phyloP scores from a whole-genome alignment of 2,329 filamentous ascomycete genomes.

The Colletotrichum sp. region DNA sequence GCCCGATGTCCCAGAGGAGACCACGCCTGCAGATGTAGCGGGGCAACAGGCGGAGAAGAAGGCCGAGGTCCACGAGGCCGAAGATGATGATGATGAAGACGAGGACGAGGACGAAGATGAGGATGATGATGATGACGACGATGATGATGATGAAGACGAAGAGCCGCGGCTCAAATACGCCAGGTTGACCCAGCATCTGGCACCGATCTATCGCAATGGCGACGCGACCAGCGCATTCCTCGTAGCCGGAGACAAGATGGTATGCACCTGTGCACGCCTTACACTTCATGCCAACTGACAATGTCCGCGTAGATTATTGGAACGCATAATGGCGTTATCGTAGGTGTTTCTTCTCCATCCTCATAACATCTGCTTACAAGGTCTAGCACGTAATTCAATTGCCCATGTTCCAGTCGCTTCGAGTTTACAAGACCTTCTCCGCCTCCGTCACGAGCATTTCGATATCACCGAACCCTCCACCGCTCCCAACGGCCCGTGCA shows the following conservation, averaged over 20 bases:
- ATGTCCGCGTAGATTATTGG: constrained; percentile 74
- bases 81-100: constrained; percentile 31
- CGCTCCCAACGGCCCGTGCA: constrained; percentile 47
- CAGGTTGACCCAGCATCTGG: constrained; percentile 80
- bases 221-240: constrained; percentile 93
- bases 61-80: constrained; percentile 21
- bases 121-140: constrained; percentile 69
- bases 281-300: constrained; percentile 22
- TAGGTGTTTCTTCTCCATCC: constrained; percentile 49
- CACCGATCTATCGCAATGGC: constrained; percentile 86
- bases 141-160: constrained; percentile 86
- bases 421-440: constrained; percentile 90
- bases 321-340: constrained; percentile 96
- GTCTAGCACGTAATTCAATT: constrained; percentile 82
- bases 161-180: constrained; percentile 95
- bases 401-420: constrained; percentile 79
- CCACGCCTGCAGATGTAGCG: background rate
- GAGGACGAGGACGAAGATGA: constrained; percentile 51
- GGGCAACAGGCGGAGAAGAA: constrained; percentile 20
- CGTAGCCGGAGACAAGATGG: constrained; percentile 96
- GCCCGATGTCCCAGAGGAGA: background rate
- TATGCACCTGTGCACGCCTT: constrained; percentile 41
- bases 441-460: constrained; percentile 91
- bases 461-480: constrained; percentile 81
- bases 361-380: background rate